phyloP scores from a whole-genome alignment of 2,329 filamentous ascomycete species.

The Metarhizium robertsii region DNA sequence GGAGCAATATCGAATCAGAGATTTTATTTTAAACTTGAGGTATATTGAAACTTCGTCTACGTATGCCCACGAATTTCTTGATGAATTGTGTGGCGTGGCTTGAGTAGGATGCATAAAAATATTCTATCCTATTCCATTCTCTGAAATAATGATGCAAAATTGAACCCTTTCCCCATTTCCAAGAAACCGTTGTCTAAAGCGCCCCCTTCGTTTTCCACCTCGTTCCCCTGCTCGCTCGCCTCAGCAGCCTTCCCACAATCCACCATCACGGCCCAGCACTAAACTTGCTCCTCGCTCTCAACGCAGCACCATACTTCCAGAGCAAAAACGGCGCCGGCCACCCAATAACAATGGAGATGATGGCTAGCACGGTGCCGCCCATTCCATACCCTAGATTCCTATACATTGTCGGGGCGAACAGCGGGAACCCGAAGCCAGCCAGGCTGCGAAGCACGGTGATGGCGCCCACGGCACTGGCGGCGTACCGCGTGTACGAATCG shows the following conservation, averaged over 20 bases:
- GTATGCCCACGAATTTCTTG: no score
- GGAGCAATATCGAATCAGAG: background rate
- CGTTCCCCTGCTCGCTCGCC: no score
- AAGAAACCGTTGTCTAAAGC: no score
- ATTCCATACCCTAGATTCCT: slow-evolving; percentile 29
- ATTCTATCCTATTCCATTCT: no score
- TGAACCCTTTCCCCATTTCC: no score
- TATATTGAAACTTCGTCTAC: no score
- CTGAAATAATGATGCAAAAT: no score
- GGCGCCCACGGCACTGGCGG: slow-evolving; percentile 35
- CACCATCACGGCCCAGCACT: slow-evolving; percentile 1
- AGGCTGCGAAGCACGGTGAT: slow-evolving; percentile 35
- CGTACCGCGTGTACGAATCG: slow-evolving; percentile 36
- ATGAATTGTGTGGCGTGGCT: no score
- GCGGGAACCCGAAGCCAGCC: slow-evolving; percentile 41
- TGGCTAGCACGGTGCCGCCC: slow-evolving; percentile 33
- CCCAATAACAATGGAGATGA: slow-evolving; percentile 28
- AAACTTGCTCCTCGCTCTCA: slow-evolving; percentile 24
- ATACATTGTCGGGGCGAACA: slow-evolving; percentile 41
- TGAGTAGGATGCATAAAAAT: no score
- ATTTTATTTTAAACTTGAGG: no score
- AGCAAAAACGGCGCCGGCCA: slow-evolving; percentile 34
- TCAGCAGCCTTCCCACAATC: background rate
- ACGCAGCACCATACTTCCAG: slow-evolving; percentile 32
- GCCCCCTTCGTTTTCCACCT: no score